These are phyloP conservation scores for Rhodotorula sp. DNA, from an alignment of 1,284 basidiomycete species.

Conservation along the genomic window DNA sequence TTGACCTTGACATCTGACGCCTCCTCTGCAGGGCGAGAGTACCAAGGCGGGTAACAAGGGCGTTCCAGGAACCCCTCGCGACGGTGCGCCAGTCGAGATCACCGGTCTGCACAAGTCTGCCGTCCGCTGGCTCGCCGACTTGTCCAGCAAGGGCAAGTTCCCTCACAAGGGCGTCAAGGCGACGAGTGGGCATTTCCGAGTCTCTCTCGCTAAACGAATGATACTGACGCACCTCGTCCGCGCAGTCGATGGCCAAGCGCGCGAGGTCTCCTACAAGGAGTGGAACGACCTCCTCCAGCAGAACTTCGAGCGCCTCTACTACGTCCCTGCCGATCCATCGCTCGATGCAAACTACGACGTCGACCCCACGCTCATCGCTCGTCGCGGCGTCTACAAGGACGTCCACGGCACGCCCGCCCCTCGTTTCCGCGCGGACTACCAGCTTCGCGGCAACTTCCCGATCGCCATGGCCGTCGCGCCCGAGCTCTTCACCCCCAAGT, in stretches of 20 bases:
- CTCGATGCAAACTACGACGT: constrained; percentile 73
- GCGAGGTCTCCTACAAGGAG: constrained; percentile 79
- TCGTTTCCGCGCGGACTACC: constrained; percentile 94
- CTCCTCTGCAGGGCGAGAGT: constrained; percentile 65
- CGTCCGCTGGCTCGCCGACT: constrained; percentile 75
- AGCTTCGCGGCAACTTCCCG: constrained; percentile 54
- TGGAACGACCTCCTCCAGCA: constrained; percentile 82
- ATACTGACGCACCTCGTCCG: background rate
- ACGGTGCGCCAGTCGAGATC: constrained; percentile 94
- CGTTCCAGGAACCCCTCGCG: constrained; percentile 86
- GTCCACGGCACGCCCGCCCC: constrained; percentile 83
- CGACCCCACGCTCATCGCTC: constrained; percentile 71
- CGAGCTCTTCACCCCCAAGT: constrained; percentile 80
- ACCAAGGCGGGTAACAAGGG: constrained; percentile 90
- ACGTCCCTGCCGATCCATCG: constrained; percentile 71
- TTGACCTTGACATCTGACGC: background rate
- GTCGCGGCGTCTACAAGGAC: constrained; percentile 97
- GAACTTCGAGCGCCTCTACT: constrained; percentile 88
- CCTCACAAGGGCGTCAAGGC: constrained; percentile 86
- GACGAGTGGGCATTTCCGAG: constrained; percentile 59
- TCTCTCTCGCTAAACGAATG: background rate
- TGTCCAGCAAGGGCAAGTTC: constrained; percentile 69
- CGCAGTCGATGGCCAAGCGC: constrained; percentile 69
- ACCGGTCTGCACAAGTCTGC: constrained; percentile 91
- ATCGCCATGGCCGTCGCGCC: constrained; percentile 97